A percentile compares a stretch with the other conserved stretches of the same genome.
Conservation (phyloP, 163 green algal genomes). For the Chlamydomonas reinhardtii region DNA sequence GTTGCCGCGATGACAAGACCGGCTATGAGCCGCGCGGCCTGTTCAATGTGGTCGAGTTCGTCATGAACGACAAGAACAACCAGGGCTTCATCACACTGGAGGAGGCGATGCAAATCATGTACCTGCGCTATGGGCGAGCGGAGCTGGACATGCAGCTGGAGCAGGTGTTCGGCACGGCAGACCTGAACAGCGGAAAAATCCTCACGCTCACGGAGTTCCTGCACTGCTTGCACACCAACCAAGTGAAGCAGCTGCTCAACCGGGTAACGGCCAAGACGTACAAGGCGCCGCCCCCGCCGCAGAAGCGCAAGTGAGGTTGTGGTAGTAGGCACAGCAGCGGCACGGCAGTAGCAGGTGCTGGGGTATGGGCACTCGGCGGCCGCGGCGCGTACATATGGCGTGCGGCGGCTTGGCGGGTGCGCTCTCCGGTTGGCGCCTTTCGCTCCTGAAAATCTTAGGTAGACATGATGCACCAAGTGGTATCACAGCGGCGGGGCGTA, state of each 20-base stretch:
- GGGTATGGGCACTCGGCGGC: too few species aligned
- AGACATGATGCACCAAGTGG: too few species aligned
- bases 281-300: conserved; percentile 70
- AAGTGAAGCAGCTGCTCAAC: conserved; percentile 83
- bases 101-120: conserved; percentile 94
- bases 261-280: conserved; percentile 80
- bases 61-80: conserved; percentile 92
- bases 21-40: conserved; percentile 92
- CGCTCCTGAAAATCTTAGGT: too few species aligned
- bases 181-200: conserved; percentile 92
- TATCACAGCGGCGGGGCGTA: too few species aligned
- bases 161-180: conserved; percentile 93
- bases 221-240: conserved; percentile 83
- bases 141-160: conserved; percentile 89
- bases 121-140: conserved; percentile 89
- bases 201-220: conserved; percentile 94
- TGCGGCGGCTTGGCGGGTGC: too few species aligned
- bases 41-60: conserved; percentile 96
- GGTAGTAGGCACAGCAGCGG: background rate
- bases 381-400: too few species aligned
- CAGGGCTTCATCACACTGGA: conserved; percentile 85
- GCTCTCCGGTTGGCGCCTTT: too few species aligned
- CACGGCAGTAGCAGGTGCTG: too few species aligned
- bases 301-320: conserved; percentile 25
- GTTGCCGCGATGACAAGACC: conserved; percentile 79